These are phyloP conservation scores for Chrysoporthe deuterocubensis DNA, from an alignment of 2,329 filamentous ascomycete genomes.

Conservation along the genomic window DNA sequence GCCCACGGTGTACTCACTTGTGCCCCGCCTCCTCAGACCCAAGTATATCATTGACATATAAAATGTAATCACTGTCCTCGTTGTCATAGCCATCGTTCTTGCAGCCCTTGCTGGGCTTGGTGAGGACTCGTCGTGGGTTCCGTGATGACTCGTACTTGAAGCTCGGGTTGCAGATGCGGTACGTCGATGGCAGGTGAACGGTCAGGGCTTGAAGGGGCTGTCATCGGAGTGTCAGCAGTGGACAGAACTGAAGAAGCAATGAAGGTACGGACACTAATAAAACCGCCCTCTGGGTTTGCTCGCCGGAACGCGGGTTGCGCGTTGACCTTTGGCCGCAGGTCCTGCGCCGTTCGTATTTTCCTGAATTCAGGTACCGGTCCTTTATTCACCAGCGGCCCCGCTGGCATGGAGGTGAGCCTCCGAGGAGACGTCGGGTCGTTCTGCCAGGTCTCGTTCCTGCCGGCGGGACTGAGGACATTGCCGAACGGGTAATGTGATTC, in stretches of 20 bases:
- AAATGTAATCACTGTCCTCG: slow-evolving; percentile 98
- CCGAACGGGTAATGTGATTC: slow-evolving; percentile 73
- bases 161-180: slow-evolving; percentile 95
- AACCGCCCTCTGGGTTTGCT: slow-evolving; percentile 95
- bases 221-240: slow-evolving; percentile 18
- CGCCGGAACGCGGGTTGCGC: slow-evolving; percentile 86
- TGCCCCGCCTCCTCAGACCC: slow-evolving; percentile 97
- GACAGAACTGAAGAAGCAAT: slow-evolving; percentile 18
- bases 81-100: slow-evolving; percentile 99
- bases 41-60: slow-evolving; percentile 98
- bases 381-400: slow-evolving; percentile 51
- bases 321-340: slow-evolving; percentile 83
- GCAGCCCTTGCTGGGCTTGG: slow-evolving; percentile 95
- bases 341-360: slow-evolving; percentile 72
- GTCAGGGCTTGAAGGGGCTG: slow-evolving; percentile 95
- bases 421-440: slow-evolving; percentile 63
- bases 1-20: slow-evolving; percentile 64
- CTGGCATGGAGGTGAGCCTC: slow-evolving; percentile 52
- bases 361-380: slow-evolving; percentile 86
- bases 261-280: slow-evolving; percentile 79
- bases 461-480: slow-evolving; percentile 63
- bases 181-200: slow-evolving; percentile 88
- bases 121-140: slow-evolving; percentile 92
- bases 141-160: slow-evolving; percentile 99
- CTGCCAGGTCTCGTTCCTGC: slow-evolving; percentile 58